Evolutionary conservation across 768 basidiomycete genomes (phyloP), one percentile per base, ranked within the genome.

Genomic region (Rhodotorula paludigena): DNA sequence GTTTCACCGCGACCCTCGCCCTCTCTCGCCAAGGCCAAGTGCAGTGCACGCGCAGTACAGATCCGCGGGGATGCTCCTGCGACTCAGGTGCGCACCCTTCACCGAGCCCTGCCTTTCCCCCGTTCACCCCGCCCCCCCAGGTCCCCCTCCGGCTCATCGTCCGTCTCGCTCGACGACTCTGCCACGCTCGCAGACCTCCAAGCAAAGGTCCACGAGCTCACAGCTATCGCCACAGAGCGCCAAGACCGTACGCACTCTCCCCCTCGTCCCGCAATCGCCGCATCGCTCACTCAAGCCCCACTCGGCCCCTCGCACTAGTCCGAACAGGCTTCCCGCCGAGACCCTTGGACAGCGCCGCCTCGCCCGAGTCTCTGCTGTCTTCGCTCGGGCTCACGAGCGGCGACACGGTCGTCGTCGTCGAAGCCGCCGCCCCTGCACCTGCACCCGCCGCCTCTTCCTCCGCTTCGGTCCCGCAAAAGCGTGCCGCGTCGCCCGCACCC

Each of bases 341-440:
- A 20, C 60, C 61, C 5, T 20, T 63, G 30, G 61, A 56, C 33
- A 16, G 47, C 53, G 2, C 32, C 57, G 68, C 62, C 1, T 36
- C 38, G 0, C 30, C 28, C 21, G 8, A 36, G 10, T 18, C 33
- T 9, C 62, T 49, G 21, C 68, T 94, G 42, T 82, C 87, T 0
- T 87, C 87, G 42, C 83, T 97, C 36, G 89, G 89, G 21, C 81
- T 97, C 38, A 82, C 83, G 64, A 77, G 81, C 23, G 90, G 92
- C 4, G 94, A 97, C 60, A 90, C 92, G 79, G 82, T 98, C 68
- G 88, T 94, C 74, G 89, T 96, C 52, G 85, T 81, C 5, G 52
- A 74, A 21, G 45, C 59, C 21, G 59, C 76, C 7, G 55, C 60
- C 1, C 28, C 68, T 18, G 51, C 68, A 7, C 25, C 66, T 11